A percentile compares a stretch with the other conserved stretches of the same genome.
Evolutionary conservation across 2,329 filamentous ascomycete species (phyloP).

Genomic region (Diaporthe helianthi): DNA sequence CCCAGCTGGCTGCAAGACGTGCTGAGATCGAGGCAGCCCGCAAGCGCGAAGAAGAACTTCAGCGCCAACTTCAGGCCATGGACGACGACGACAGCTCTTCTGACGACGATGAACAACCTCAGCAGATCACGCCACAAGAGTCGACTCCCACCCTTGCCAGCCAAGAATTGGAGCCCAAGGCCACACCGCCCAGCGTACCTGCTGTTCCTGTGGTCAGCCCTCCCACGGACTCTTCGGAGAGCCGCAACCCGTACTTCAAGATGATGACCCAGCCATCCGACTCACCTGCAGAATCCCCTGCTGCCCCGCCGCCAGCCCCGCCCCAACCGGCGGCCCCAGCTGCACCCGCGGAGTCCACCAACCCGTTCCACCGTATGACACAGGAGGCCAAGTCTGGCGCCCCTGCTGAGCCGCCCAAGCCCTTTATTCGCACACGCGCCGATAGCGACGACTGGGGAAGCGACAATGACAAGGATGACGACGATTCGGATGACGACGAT

Average conservation of each 20-base stretch:
- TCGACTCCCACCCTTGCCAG: conserved; percentile 64
- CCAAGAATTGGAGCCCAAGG: conserved; percentile 61
- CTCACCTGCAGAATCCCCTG: conserved; percentile 49
- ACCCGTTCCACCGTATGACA: conserved; percentile 91
- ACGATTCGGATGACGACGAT: conserved; percentile 75
- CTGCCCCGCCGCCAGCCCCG: conserved; percentile 52
- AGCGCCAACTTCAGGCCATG: conserved; percentile 81
- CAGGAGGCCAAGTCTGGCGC: conserved; percentile 62
- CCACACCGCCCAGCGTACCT: conserved; percentile 51
- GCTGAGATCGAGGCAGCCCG: conserved; percentile 92
- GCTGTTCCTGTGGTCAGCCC: conserved; percentile 60
- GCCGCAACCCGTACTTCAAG: conserved; percentile 93
- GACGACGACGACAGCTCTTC: conserved; percentile 69
- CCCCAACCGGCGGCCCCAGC: conserved; percentile 49
- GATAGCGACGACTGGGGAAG: conserved; percentile 85
- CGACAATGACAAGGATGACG: conserved; percentile 60
- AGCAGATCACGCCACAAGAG: conserved; percentile 70
- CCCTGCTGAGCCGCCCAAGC: conserved; percentile 54
- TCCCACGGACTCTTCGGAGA: conserved; percentile 70
- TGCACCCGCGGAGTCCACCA: conserved; percentile 72
- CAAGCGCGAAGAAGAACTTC: conserved; percentile 88
- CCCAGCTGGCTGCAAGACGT: conserved; percentile 80
- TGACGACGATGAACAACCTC: conserved; percentile 80
- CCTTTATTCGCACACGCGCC: conserved; percentile 60
- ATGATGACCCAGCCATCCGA: conserved; percentile 78